Percentiles rank a stretch among this genome's conserved stretches.
These are phyloP conservation scores for Amaranthus tricolor DNA, from an alignment of 179 eudicot species.

Conservation along the genomic window DNA sequence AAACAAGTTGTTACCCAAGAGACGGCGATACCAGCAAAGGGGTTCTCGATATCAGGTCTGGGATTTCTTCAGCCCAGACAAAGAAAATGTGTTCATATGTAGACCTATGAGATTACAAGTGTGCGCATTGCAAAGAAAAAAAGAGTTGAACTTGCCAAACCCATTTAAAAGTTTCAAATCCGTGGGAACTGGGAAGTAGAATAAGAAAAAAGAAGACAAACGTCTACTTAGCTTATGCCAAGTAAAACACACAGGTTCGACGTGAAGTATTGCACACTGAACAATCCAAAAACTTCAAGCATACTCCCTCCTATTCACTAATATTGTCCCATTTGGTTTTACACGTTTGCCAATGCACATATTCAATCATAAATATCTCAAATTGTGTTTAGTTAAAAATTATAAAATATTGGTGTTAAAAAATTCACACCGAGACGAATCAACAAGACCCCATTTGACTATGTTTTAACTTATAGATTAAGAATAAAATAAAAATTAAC, in stretches of 20 bases:
- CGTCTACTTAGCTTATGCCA: not conserved
- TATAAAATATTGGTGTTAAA: no score
- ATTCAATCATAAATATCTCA: no score
- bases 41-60: not conserved
- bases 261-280: not conserved
- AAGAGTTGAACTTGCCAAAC: not conserved
- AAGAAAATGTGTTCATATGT: not conserved
- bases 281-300: not conserved
- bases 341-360: no score
- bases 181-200: no score
- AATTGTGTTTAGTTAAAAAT: no score
- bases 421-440: no score
- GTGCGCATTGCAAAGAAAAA: not conserved
- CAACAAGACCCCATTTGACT: no score
- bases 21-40: not conserved
- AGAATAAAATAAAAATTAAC: no score
- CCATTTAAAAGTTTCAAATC: not conserved
- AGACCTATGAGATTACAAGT: not conserved
- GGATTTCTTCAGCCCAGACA: not conserved
- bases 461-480: no score
- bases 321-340: no score
- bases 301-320: no score
- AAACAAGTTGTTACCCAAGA: not conserved
- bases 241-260: not conserved
- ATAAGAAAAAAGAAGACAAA: not conserved